Evolutionary conservation across 2,329 filamentous ascomycete species (phyloP), one percentile per base, ranked within the genome.

Genomic region (Fusarium domesticum): DNA sequence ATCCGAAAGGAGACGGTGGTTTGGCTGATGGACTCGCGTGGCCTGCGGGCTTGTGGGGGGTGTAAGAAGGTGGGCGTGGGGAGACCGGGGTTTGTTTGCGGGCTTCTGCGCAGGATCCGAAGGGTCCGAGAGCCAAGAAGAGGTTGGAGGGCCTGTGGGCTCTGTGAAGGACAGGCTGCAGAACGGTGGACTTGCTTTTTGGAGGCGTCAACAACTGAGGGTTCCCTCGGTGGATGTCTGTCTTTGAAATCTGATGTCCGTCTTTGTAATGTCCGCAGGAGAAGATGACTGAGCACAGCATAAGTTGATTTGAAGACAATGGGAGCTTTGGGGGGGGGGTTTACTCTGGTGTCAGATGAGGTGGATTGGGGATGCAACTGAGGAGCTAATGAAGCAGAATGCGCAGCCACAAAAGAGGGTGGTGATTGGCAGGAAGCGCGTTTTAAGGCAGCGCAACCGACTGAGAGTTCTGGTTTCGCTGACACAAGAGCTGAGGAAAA

Each of bases 101-200:
- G 32, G 30, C 39, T 43, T 35, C 47, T 28, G 23, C 23, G 23
- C 23, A 28, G 23, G 23, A 44, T 50, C 51, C 51, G 51, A 54
- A 41, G 45, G 53, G 53, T 54, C 53, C 53, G 53, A 51, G 47
- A 43, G 46, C 46, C 45, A 46, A 47, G 40, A 41, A 48, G 46
- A 55, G 46, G 49, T 48, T 54, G 48, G 51, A 37, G 36, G 42
- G 35, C 37, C 47, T 51, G 44, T 37, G 37, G 33, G 19, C 31
- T 14, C 19, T 39, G n/a, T n/a, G n/a, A n/a, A n/a, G n/a, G n/a
- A n/a, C n/a, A n/a, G n/a, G 28, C 14, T 37, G 35, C 28, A 38
- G 18, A 17, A 40, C 31, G 30, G 30, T 39, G 32, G 43, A 28
- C 23, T 28, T 28, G 23, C 23, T 28, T 28, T 12, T 28, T 28